phyloP scores from a whole-genome alignment of 257 asterid species.

The Nicotiana paniculata region DNA sequence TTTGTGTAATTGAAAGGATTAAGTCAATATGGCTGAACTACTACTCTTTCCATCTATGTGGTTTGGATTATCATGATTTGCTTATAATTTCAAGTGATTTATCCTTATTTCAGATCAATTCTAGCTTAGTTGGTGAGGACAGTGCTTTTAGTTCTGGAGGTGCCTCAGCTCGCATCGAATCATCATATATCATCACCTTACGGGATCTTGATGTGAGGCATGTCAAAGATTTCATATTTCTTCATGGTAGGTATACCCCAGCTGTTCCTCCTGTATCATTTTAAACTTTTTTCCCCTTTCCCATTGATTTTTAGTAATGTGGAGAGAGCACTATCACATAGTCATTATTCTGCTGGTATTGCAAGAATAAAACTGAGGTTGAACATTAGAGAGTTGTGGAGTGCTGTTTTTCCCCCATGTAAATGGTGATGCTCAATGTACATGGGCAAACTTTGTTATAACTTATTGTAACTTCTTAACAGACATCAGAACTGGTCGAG shows the following conservation, averaged over 20 bases:
- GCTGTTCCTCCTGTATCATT: neutral
- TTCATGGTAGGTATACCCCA: conserved; percentile 67
- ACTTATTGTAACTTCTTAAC: neutral
- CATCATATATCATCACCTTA: conserved; percentile 67
- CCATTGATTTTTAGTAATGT: neutral
- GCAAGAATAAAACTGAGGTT: neutral
- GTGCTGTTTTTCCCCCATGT: neutral
- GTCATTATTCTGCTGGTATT: neutral
- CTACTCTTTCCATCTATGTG: conserved; percentile 10
- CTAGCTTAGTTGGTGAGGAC: conserved; percentile 82
- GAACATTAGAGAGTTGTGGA: neutral
- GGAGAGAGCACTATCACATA: neutral
- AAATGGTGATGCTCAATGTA: neutral
- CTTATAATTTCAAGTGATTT: conserved; percentile 6
- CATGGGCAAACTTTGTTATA: neutral
- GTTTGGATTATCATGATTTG: conserved; percentile 12
- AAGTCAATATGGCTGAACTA: conserved; percentile 12
- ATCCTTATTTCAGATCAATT: conserved; percentile 64
- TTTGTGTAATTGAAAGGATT: neutral
- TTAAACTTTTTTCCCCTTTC: neutral
- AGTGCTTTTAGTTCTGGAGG: conserved; percentile 49
- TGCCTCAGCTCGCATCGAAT: conserved; percentile 77
- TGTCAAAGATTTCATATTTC: conserved; percentile 73
- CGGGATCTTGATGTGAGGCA: conserved; percentile 95
- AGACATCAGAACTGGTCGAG: neutral